A percentile compares a stretch with the other conserved stretches of the same genome.
Conservation (phyloP, 139 green algal species). For the Zygnema circumcarinatum region DNA sequence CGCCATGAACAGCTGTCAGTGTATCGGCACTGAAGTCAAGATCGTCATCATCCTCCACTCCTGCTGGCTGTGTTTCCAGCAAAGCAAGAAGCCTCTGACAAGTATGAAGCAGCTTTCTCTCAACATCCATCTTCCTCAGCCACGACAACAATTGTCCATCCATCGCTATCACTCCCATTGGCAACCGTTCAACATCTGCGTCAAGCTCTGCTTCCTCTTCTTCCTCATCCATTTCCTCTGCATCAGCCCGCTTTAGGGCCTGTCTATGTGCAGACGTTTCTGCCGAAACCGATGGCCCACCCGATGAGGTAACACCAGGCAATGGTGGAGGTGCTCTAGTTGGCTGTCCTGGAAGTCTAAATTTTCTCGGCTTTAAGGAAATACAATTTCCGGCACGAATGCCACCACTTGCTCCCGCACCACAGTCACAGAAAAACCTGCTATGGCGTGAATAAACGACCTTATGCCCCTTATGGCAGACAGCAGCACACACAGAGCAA, state of each 20-base stretch:
- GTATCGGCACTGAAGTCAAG: not conserved
- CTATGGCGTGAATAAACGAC: slow-evolving; percentile 68
- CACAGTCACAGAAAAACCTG: slow-evolving; percentile 74
- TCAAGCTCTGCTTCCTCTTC: slow-evolving; percentile 12
- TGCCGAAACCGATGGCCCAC: not conserved
- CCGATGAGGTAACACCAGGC: not conserved
- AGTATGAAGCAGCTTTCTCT: not conserved
- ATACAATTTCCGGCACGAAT: not conserved
- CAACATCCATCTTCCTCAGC: not conserved
- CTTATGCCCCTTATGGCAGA: slow-evolving; percentile 73
- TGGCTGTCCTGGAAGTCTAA: not conserved
- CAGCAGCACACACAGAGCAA: slow-evolving; percentile 68
- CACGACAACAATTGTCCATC: slow-evolving; percentile 63
- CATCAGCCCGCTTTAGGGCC: slow-evolving; percentile 24
- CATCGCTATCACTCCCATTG: slow-evolving; percentile 71
- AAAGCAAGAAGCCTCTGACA: not conserved
- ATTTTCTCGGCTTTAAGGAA: slow-evolving; percentile 19
- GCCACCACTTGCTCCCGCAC: slow-evolving; percentile 31
- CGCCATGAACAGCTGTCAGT: slow-evolving; percentile 3
- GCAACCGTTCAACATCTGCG: slow-evolving; percentile 28
- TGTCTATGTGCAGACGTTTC: not conserved
- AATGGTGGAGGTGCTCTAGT: not conserved
- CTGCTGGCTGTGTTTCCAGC: not conserved
- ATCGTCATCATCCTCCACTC: not conserved
- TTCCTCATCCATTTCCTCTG: slow-evolving; percentile 48